Evolutionary conservation across 805 yeast species (phyloP).

Genomic region (Candida ascalaphidarum): DNA sequence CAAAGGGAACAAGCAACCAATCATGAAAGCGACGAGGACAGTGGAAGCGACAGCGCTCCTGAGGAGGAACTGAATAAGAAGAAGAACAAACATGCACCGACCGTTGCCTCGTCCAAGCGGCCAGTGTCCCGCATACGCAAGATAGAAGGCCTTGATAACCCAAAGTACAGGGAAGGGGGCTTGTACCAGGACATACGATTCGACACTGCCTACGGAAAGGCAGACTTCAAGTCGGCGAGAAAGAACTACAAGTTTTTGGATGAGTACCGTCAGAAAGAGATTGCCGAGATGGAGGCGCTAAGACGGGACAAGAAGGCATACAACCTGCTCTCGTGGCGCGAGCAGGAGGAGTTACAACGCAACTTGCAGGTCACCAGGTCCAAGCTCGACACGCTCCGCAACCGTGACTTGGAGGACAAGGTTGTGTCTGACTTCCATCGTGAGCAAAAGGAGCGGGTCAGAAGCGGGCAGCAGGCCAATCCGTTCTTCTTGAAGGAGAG

Average conservation of each 20-base stretch:
- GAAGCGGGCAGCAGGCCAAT: conserved; percentile 39
- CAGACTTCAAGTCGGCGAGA: conserved; percentile 59
- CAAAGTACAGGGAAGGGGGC: conserved; percentile 23
- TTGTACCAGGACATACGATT: conserved; percentile 79
- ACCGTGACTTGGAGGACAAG: conserved; percentile 65
- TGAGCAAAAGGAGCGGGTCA: conserved; percentile 37
- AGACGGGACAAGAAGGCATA: conserved; percentile 45
- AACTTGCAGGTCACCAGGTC: conserved; percentile 58
- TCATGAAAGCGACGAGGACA: conserved; percentile 7
- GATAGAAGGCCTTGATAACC: conserved; percentile 60
- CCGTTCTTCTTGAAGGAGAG: conserved; percentile 56
- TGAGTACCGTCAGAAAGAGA: conserved; percentile 73
- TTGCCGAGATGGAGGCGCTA: conserved; percentile 47
- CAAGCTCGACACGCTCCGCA: conserved; percentile 57
- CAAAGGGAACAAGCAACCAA: conserved; percentile 8
- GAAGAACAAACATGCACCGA: conserved; percentile 79
- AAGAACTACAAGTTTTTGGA: conserved; percentile 80
- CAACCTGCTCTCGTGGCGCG: conserved; percentile 32
- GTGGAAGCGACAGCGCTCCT: conserved; percentile 1
- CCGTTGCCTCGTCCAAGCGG: conserved; percentile 65
- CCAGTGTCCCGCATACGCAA: conserved; percentile 65
- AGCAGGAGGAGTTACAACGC: conserved; percentile 45
- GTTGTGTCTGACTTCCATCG: conserved; percentile 54
- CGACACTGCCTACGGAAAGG: conserved; percentile 82
- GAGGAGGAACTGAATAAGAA: conserved; percentile 12